These are phyloP conservation scores for Sinapis alba DNA, from an alignment of 441 rosid species.

Conservation along the genomic window DNA sequence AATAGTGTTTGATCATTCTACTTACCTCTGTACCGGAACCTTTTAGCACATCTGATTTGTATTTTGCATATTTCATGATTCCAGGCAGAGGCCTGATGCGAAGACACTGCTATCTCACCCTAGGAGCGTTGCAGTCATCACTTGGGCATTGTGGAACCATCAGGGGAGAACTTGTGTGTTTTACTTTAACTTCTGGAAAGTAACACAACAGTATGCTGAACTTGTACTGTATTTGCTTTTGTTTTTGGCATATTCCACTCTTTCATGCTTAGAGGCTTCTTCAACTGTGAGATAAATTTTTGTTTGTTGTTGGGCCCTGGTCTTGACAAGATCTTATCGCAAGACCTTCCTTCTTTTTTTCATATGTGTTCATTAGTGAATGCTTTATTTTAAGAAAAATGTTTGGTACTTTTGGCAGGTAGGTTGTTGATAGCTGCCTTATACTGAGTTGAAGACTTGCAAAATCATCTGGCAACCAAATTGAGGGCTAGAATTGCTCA, in stretches of 20 bases:
- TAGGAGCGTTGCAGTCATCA: slow-evolving; percentile 92
- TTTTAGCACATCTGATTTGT: slow-evolving; percentile 16
- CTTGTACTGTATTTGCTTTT: no score
- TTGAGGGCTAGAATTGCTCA: slow-evolving; percentile 94
- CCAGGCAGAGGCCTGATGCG: slow-evolving; percentile 99
- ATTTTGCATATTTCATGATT: slow-evolving; percentile 65
- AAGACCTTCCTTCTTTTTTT: no score
- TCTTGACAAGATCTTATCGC: slow-evolving; percentile 15
- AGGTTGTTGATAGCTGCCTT: slow-evolving; percentile 6
- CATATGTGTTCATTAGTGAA: background rate
- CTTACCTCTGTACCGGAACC: slow-evolving; percentile 3
- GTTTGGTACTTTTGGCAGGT: background rate
- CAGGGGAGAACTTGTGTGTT: no score
- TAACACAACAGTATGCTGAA: slow-evolving; percentile 40
- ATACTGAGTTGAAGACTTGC: slow-evolving; percentile 30
- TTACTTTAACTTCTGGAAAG: background rate
- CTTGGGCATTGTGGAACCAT: slow-evolving; percentile 40
- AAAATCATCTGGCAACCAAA: slow-evolving; percentile 81
- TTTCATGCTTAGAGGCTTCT: background rate
- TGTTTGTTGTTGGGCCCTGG: slow-evolving; percentile 1
- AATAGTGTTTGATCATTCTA: slow-evolving; percentile 13
- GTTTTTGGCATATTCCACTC: background rate
- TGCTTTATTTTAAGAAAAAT: background rate
- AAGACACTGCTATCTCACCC: slow-evolving; percentile 97
- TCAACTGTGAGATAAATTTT: background rate